Base-by-base conservation (phyloP, 2,329 filamentous ascomycete genomes). In the Colletotrichum shisoi region DNA sequence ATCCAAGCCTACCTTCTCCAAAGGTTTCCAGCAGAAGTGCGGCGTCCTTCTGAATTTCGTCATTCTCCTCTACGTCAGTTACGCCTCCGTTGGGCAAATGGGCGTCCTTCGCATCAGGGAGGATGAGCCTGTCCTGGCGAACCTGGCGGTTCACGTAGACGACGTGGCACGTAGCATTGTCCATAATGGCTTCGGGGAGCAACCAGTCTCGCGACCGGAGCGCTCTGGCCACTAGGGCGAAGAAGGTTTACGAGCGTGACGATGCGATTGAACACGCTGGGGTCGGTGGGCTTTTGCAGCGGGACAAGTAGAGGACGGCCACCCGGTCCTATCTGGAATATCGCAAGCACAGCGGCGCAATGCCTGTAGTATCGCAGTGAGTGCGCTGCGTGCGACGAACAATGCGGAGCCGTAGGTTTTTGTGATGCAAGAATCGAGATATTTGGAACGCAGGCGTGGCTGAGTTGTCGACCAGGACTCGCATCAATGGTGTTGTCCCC, bases 141-240 rank as follows among this genome's bases (percentile, higher is more conserved):
- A 85, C 81, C 68, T 80, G 78, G 73, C 83, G 83, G 77, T 87
- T 84, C 72, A 88, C 84, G 71, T 87, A 88, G 69, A 88, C 84
- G 71, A 88, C 81, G 75, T 87, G 84, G 75, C 84, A 87, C 67
- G 79, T 78, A 73, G 83, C 80, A 74, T 80, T 81, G 76, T 87
- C 85, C 85, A 88, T 88, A 75, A 77, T 82, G 79, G 79, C 78
- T 79, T 80, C 77, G 75, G 79, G 77, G 79, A 82, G 83, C 84
- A 84, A 82, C 84, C 84, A 86, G 85, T 85, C 85, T 83, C 78
- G 76, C 81, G 84, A 86, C 84, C 80, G 84, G 83, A 84, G 81
- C 83, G 81, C 83, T 83, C 83, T 80, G 79, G 79, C 83, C 83
- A 79, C 81, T 67, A 67, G 70, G 72, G 70, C 74, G 73, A 68